phyloP scores from a whole-genome alignment of 257 asterid species.

The Haberlea rhodopensis region DNA sequence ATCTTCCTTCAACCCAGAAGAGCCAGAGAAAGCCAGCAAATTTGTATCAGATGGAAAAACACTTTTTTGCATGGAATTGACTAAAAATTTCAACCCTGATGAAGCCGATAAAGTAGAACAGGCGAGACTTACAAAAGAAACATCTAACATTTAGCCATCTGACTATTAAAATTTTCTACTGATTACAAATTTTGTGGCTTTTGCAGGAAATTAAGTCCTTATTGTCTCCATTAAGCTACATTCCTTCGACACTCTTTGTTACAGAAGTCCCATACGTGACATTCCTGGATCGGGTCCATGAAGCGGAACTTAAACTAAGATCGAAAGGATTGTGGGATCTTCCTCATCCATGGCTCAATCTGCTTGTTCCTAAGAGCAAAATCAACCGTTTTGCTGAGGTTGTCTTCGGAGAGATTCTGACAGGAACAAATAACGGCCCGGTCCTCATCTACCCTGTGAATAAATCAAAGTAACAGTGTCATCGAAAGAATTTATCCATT shows the following conservation, averaged over 20 bases:
- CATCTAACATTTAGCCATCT: neutral
- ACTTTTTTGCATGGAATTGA: constrained; percentile 79
- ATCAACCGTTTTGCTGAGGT: constrained; percentile 57
- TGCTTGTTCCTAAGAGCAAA: constrained; percentile 71
- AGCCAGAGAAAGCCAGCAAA: constrained; percentile 60
- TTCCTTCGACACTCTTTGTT: constrained; percentile 63
- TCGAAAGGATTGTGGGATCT: constrained; percentile 81
- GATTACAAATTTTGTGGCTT: neutral
- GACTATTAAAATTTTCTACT: neutral
- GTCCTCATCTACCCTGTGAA: constrained; percentile 81
- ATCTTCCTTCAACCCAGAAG: constrained; percentile 62
- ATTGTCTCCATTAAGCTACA: constrained; percentile 68
- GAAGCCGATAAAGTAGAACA: constrained; percentile 37
- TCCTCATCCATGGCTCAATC: constrained; percentile 94
- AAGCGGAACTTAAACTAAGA: constrained; percentile 60
- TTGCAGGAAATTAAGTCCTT: constrained; percentile 65
- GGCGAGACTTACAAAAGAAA: constrained; percentile 38
- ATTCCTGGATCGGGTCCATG: constrained; percentile 84
- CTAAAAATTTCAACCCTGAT: constrained; percentile 60
- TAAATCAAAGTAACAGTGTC: constrained; percentile 68
- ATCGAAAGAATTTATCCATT: neutral
- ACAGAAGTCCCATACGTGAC: constrained; percentile 65
- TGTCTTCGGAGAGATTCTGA: constrained; percentile 65
- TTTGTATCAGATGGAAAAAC: constrained; percentile 71
- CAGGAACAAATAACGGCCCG: constrained; percentile 69